A percentile compares a stretch with the other conserved stretches of the same genome.
These are phyloP conservation scores for Stachybotrys elegans DNA, from an alignment of 2,329 filamentous ascomycete genomes.

Conservation along the genomic window DNA sequence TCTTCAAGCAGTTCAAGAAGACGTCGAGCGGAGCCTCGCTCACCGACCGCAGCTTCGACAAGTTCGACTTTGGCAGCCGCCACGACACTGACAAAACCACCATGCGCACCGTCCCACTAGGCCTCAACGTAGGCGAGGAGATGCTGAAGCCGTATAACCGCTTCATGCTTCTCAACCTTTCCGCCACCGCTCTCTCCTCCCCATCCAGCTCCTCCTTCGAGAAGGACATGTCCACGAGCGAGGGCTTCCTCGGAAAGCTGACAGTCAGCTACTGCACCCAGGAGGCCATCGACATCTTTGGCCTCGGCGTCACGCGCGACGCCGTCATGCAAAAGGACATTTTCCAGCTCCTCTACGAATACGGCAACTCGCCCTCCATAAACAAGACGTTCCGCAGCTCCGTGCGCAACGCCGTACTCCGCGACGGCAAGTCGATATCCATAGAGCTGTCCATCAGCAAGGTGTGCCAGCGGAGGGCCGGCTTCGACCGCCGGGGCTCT, in stretches of 20 bases:
- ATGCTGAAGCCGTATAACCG: conserved; percentile 22
- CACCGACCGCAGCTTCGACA: not conserved
- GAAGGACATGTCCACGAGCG: conserved; percentile 14
- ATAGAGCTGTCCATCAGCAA: conserved; percentile 21
- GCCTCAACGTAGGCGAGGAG: no score
- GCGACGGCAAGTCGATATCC: conserved; percentile 29
- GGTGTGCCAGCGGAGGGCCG: not conserved
- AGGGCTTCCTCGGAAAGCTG: conserved; percentile 23
- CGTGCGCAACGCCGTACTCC: conserved; percentile 33
- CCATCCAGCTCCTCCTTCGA: conserved; percentile 18
- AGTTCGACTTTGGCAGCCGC: not conserved
- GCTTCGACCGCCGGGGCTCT: not conserved
- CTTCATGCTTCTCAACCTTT: conserved; percentile 25
- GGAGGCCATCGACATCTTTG: conserved; percentile 41
- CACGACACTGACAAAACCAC: not conserved
- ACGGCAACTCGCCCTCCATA: conserved; percentile 36
- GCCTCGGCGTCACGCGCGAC: conserved; percentile 28
- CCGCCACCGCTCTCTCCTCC: conserved; percentile 15
- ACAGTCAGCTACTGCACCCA: conserved; percentile 41
- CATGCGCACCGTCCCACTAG: no score
- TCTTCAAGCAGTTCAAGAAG: conserved; percentile 30
- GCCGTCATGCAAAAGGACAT: conserved; percentile 43
- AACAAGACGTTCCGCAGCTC: conserved; percentile 38
- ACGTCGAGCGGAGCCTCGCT: conserved; percentile 12
- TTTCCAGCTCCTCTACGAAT: conserved; percentile 49